Evolutionary conservation across 257 asterid species (phyloP), one percentile per base, ranked within the genome.

Genomic region (Primulina tabacum): DNA sequence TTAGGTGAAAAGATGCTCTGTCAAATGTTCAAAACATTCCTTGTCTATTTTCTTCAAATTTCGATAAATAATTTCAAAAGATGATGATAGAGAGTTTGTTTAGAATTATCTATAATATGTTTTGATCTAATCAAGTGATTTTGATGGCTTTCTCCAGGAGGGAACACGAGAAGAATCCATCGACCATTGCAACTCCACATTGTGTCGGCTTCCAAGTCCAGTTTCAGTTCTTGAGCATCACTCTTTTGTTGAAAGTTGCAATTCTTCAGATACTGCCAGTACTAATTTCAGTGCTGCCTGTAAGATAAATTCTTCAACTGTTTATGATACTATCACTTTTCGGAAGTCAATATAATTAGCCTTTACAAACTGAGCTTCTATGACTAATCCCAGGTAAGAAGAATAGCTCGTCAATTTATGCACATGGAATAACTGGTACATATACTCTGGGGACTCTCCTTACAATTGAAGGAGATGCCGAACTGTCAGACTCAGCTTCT

Each of bases 401-500:
- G 76, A 86, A 67, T 76, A 73, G 85, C 68, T 86, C 90, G 75
- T 82, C 89, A n/a, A 61, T 77, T 47, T 87, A 79, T 65, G 89
- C 90, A 61, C 86, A 69, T 35, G 88, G 89, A 73, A 81, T 76
- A 59, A 79, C 81, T 17, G 87, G 84, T 68, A 62, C 77, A 5
- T 40, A 73, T 78, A 83, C 83, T 58, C 64, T 75, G 24, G 78
- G 76, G 70, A 74, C 65, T 28, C 74, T 73, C 60, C 78, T 80
- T 73, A 71, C 83, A 69, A 66, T 66, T 14, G 89, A 87, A 71
- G 78, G 77, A 34, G 88, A 83, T 24, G 47, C 80, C 21, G 99
- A 90, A 69, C 71, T 93, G 67, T 83, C 86, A 14, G 97, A 94
- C 79, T 91, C 96, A 10, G 97, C 95, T 69, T 87, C 97, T 73